Evolutionary conservation across 345 rosid genomes (phyloP).

Genomic region (Brassica cretica): DNA sequence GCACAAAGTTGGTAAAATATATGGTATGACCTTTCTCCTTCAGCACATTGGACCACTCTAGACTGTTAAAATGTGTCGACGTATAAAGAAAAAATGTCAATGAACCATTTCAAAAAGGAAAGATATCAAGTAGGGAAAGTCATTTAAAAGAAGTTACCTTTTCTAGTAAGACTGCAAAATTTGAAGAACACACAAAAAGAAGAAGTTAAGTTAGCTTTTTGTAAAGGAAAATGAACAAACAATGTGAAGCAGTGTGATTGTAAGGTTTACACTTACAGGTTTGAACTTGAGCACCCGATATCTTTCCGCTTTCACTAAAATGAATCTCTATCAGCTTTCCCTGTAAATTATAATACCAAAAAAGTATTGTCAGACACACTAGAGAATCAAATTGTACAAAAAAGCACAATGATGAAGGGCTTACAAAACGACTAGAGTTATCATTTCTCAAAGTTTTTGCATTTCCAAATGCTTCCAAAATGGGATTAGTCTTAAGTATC

Average conservation of each 20-base stretch:
- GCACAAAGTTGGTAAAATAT: constrained; percentile 99
- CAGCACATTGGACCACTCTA: constrained; percentile 96
- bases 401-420: constrained; percentile 44
- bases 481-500: constrained; percentile 94
- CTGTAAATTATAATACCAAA: constrained; percentile 46
- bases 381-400: neutral
- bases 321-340: constrained; percentile 96
- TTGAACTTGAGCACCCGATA: constrained; percentile 98
- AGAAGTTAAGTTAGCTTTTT: constrained; percentile 42
- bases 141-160: constrained; percentile 63
- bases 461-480: constrained; percentile 98
- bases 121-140: constrained; percentile 25
- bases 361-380: constrained; percentile 8
- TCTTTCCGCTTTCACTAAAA: constrained; percentile 95
- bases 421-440: constrained; percentile 99
- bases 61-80: constrained; percentile 61
- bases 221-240: constrained; percentile 17
- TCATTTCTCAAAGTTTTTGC: constrained; percentile 95
- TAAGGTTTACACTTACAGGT: constrained; percentile 69
- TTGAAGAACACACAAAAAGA: constrained; percentile 37
- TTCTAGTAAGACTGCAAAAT: constrained; percentile 83
- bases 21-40: constrained; percentile 97
- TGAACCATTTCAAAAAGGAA: constrained; percentile 18
- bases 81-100: constrained; percentile 19
- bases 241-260: neutral